Evolutionary conservation across 768 basidiomycete species (phyloP).

Genomic region (Cyclocybe cylindracea): DNA sequence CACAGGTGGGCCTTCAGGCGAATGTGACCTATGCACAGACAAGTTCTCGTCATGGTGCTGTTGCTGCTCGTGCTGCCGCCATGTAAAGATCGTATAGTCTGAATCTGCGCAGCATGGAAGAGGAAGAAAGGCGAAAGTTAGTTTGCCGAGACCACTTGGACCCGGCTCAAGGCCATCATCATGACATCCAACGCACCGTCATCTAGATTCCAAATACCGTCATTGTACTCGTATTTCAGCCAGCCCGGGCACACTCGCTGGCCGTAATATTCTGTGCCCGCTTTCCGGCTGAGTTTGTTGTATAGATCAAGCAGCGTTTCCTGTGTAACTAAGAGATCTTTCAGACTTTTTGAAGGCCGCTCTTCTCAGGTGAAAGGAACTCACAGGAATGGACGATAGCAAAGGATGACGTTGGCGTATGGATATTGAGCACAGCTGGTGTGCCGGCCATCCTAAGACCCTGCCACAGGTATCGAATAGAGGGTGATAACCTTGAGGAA

Average conservation of each 20-base stretch:
- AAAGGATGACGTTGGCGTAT: constrained; percentile 76
- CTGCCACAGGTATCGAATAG: neutral
- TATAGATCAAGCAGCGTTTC: constrained; percentile 65
- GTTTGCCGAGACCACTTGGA: neutral
- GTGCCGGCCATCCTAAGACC: constrained; percentile 23
- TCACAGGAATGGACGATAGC: constrained; percentile 74
- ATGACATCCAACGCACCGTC: constrained; percentile 58
- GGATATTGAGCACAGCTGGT: constrained; percentile 64
- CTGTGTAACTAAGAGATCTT: constrained; percentile 53
- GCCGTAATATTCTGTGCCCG: constrained; percentile 55
- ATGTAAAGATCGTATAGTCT: constrained; percentile 85
- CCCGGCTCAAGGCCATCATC: neutral
- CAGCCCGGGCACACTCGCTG: constrained; percentile 73
- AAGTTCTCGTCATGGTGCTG: constrained; percentile 15
- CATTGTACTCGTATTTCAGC: constrained; percentile 85
- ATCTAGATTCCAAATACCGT: constrained; percentile 82
- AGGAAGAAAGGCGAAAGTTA: neutral
- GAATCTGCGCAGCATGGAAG: constrained; percentile 47
- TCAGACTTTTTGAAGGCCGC: no score
- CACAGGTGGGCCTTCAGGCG: constrained; percentile 10
- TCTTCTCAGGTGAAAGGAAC: constrained; percentile 21
- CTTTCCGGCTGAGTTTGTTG: constrained; percentile 73
- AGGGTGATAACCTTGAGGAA: neutral
- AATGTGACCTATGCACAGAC: constrained; percentile 4
- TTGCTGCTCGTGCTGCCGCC: constrained; percentile 54